Percentiles rank a stretch among this genome's conserved stretches.
These are phyloP conservation scores for Jatropha multifida DNA, from an alignment of 441 rosid species.

Conservation along the genomic window DNA sequence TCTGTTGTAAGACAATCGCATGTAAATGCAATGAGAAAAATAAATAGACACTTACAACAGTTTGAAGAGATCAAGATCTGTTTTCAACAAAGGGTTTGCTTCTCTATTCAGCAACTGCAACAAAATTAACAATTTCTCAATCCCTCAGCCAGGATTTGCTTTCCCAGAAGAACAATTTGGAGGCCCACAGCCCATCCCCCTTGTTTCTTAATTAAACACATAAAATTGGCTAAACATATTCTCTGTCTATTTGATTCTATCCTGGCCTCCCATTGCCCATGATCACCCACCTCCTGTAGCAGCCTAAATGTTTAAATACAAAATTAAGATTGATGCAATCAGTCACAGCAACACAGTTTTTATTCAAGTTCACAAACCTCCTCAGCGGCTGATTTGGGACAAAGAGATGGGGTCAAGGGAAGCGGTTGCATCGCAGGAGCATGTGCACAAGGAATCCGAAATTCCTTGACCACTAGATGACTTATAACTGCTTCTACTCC, in stretches of 20 bases:
- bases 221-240: not conserved
- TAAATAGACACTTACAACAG: not conserved
- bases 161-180: too few relatives aligned
- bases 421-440: slow-evolving; percentile 57
- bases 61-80: not conserved
- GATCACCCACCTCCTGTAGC: not conserved
- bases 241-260: not conserved
- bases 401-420: slow-evolving; percentile 39
- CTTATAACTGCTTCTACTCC: slow-evolving; percentile 69
- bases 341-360: not conserved
- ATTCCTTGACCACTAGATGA: slow-evolving; percentile 62
- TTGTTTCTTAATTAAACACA: too few relatives aligned
- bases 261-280: not conserved
- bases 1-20: not conserved
- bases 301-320: not conserved
- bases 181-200: too few relatives aligned
- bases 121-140: too few relatives aligned
- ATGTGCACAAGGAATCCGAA: slow-evolving; percentile 68
- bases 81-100: not conserved
- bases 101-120: not conserved
- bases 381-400: slow-evolving; percentile 70
- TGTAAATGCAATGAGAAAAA: not conserved
- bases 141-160: too few relatives aligned
- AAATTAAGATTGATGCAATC: not conserved
- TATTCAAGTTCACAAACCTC: slow-evolving; percentile 45